Conservation (phyloP, 2,329 filamentous ascomycete species). For the Colletotrichum orbiculare region DNA sequence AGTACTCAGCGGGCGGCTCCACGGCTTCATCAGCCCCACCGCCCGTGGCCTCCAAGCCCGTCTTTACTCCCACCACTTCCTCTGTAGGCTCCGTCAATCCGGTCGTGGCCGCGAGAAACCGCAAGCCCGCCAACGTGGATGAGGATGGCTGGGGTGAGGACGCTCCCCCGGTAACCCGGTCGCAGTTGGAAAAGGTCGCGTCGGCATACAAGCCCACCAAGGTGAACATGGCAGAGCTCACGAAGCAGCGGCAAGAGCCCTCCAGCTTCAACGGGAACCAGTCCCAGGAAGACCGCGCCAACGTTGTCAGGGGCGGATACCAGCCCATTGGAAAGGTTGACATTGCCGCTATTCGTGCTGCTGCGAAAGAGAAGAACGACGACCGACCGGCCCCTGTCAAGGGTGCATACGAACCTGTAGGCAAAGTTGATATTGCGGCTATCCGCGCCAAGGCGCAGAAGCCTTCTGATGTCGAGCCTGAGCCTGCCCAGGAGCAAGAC, state of each 20-base stretch:
- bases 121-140: conserved; percentile 71
- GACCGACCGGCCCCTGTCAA: conserved; percentile 88
- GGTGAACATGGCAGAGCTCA: conserved; percentile 90
- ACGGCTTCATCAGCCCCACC: conserved; percentile 69
- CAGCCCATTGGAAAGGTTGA: conserved; percentile 98
- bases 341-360: conserved; percentile 87
- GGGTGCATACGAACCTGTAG: conserved; percentile 92
- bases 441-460: conserved; percentile 87
- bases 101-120: conserved; percentile 73
- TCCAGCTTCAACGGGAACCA: conserved; percentile 59
- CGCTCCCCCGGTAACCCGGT: conserved; percentile 89
- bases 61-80: conserved; percentile 81
- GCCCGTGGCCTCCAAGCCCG: conserved; percentile 86
- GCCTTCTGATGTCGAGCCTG: conserved; percentile 49
- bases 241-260: conserved; percentile 75
- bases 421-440: conserved; percentile 96
- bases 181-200: conserved; percentile 89
- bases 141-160: conserved; percentile 95
- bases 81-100: conserved; percentile 71
- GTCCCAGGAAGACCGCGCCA: conserved; percentile 57
- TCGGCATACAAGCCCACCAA: conserved; percentile 95
- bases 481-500: conserved; percentile 36
- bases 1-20: conserved; percentile 80
- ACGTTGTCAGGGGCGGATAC: conserved; percentile 87
- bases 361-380: conserved; percentile 75